Conservation (phyloP, 1,284 basidiomycete species). For the Ustilago tritici region DNA sequence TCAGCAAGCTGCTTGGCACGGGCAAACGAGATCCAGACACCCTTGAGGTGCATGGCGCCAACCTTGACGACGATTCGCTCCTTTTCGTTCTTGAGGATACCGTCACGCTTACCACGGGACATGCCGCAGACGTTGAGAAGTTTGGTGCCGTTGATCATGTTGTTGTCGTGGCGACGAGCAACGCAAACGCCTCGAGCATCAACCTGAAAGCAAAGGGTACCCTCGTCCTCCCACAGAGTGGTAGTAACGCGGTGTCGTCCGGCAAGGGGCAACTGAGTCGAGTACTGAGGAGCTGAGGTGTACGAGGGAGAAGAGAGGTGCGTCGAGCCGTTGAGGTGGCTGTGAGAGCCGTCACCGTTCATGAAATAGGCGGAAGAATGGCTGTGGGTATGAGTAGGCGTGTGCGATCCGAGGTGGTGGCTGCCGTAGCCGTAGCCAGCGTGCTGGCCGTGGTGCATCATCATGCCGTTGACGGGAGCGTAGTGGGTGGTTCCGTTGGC, state of each 20-base stretch:
- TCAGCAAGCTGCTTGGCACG: constrained; percentile 68
- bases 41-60: constrained; percentile 69
- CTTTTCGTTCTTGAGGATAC: constrained; percentile 69
- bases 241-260: constrained; percentile 68
- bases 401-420: constrained; percentile 54
- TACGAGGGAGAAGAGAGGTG: constrained; percentile 60
- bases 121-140: constrained; percentile 69
- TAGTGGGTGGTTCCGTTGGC: constrained; percentile 45
- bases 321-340: constrained; percentile 50
- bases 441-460: constrained; percentile 59
- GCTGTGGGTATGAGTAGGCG: constrained; percentile 47
- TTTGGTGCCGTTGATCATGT: constrained; percentile 70
- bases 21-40: constrained; percentile 69
- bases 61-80: constrained; percentile 70
- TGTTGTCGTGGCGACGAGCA: constrained; percentile 68
- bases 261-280: constrained; percentile 63
- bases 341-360: constrained; percentile 53
- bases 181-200: constrained; percentile 68
- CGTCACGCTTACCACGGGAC: constrained; percentile 69
- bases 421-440: constrained; percentile 48
- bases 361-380: constrained; percentile 55
- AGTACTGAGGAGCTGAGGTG: constrained; percentile 63
- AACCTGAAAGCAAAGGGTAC: constrained; percentile 69
- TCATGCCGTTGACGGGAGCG: constrained; percentile 50
- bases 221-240: constrained; percentile 69